These are phyloP conservation scores for Sinapis alba DNA, from an alignment of 441 rosid genomes.

Conservation along the genomic window DNA sequence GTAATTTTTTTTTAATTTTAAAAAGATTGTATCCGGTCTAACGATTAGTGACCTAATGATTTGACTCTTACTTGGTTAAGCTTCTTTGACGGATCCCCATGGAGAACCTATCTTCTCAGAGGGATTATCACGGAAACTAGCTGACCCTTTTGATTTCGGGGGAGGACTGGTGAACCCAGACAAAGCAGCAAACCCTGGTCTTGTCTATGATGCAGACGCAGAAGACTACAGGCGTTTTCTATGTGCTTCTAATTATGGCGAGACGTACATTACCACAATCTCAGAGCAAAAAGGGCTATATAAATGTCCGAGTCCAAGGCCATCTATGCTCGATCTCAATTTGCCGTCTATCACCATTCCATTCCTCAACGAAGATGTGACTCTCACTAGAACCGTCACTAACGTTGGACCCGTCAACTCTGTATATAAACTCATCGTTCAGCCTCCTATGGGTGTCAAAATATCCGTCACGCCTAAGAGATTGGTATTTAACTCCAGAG, in stretches of 20 bases:
- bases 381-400: conserved; percentile 56
- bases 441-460: conserved; percentile 49
- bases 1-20: no score
- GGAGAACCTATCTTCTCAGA: conserved; percentile 45
- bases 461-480: conserved; percentile 50
- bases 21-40: no score
- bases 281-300: not conserved
- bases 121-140: conserved; percentile 51
- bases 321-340: conserved; percentile 40
- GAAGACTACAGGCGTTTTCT: conserved; percentile 57
- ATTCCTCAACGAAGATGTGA: conserved; percentile 46
- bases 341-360: conserved; percentile 64
- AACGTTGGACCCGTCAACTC: conserved; percentile 54
- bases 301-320: conserved; percentile 32
- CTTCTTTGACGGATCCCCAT: conserved; percentile 37
- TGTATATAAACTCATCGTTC: conserved; percentile 43
- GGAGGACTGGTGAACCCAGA: conserved; percentile 59
- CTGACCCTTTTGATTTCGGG: conserved; percentile 65
- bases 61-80: conserved; percentile 28
- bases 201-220: conserved; percentile 48
- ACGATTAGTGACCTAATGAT: not conserved
- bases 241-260: conserved; percentile 41
- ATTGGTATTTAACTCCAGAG: not conserved
- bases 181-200: conserved; percentile 63
- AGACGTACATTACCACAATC: conserved; percentile 30